Conservation (phyloP, 2,329 filamentous ascomycete genomes). For the Graphilbum sp. region DNA sequence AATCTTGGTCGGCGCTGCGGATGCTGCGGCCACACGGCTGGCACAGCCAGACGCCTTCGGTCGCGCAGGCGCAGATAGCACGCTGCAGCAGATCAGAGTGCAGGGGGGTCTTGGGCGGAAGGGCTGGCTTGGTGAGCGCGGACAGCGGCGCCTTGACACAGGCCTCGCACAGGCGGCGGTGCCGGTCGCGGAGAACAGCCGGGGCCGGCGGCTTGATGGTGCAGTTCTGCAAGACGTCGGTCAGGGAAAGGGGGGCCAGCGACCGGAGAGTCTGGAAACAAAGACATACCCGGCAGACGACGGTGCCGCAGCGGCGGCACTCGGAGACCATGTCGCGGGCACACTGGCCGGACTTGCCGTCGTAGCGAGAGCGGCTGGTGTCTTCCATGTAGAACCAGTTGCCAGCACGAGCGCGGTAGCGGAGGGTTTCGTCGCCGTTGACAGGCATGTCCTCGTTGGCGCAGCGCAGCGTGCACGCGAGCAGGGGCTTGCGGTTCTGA, state of each 20-base stretch:
- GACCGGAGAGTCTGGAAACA: background rate
- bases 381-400: constrained; percentile 46
- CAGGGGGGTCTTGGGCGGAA: constrained; percentile 29
- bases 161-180: constrained; percentile 63
- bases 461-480: constrained; percentile 65
- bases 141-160: constrained; percentile 59
- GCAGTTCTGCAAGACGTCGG: constrained; percentile 70
- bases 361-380: constrained; percentile 24
- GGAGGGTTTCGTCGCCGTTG: constrained; percentile 37
- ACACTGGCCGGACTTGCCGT: constrained; percentile 60
- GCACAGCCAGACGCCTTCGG: constrained; percentile 64
- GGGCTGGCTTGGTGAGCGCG: constrained; percentile 27
- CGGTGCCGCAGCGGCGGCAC: constrained; percentile 59
- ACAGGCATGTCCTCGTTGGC: constrained; percentile 47
- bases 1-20: constrained; percentile 39
- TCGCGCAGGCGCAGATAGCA: constrained; percentile 34
- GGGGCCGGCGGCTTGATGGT: constrained; percentile 65
- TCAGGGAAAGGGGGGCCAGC: background rate
- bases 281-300: constrained; percentile 62
- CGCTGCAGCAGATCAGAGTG: constrained; percentile 38
- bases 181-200: constrained; percentile 51
- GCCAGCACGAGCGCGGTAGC: constrained; percentile 38
- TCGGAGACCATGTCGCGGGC: constrained; percentile 75
- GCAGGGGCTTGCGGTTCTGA: constrained; percentile 58
- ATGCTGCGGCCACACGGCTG: constrained; percentile 65